A percentile compares a stretch with the other conserved stretches of the same genome.
phyloP scores from a whole-genome alignment of 1,139 yeast genomes.

The Saccharomyces hybrid region DNA sequence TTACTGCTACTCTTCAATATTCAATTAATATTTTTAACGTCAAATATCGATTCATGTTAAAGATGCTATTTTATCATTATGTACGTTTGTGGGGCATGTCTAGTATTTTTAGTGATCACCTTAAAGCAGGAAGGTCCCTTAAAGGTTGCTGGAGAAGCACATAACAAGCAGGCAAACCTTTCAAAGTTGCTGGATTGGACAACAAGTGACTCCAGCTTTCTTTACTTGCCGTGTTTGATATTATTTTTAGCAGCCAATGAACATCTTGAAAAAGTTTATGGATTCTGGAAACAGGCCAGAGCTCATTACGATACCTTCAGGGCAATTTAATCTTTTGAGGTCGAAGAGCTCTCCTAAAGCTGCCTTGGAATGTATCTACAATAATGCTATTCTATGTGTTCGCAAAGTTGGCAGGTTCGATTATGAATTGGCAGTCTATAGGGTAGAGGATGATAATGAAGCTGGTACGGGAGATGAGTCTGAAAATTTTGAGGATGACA shows the following conservation, averaged over 20 bases:
- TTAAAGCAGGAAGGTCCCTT: not conserved
- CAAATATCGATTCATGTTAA: not conserved
- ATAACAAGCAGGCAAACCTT: not conserved
- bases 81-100: not conserved
- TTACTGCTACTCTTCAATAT: no score
- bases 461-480: conserved; percentile 43
- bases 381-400: conserved; percentile 70
- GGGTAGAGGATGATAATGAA: conserved; percentile 55
- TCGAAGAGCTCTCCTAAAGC: conserved; percentile 83
- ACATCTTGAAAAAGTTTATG: conserved; percentile 65
- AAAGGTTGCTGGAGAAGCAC: not conserved
- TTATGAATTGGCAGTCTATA: conserved; percentile 65
- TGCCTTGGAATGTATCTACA: conserved; percentile 73
- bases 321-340: conserved; percentile 67
- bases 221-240: not conserved
- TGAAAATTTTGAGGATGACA: conserved; percentile 40
- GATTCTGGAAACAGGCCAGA: conserved; percentile 59
- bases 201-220: not conserved
- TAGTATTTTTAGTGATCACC: not conserved
- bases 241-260: conserved; percentile 41
- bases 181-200: no score
- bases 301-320: conserved; percentile 66
- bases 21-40: no score
- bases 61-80: not conserved
- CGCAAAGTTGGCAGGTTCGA: conserved; percentile 56